Evolutionary conservation across 768 basidiomycete species (phyloP).

Genomic region (Serendipita indica): DNA sequence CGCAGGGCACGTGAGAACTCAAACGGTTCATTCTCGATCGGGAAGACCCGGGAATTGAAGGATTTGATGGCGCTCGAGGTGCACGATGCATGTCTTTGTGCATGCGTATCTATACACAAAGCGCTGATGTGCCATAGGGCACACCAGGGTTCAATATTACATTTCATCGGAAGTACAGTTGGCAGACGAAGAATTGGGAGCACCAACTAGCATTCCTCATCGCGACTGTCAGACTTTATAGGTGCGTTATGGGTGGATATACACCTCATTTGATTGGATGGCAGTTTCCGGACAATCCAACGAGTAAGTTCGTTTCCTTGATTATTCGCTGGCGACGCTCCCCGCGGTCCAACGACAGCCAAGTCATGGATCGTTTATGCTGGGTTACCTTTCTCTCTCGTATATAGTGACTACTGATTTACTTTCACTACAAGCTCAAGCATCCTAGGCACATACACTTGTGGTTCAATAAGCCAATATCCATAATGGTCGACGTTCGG

Average conservation of each 20-base stretch:
- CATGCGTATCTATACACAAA: background rate
- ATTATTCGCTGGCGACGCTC: no score
- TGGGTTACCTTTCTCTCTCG: no score
- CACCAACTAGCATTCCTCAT: constrained; percentile 67
- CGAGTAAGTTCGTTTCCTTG: constrained; percentile 10
- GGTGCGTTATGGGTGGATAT: constrained; percentile 21
- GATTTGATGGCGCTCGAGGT: constrained; percentile 76
- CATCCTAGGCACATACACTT: no score
- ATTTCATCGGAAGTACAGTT: constrained; percentile 76
- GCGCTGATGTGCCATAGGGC: constrained; percentile 31
- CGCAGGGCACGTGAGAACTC: constrained; percentile 96
- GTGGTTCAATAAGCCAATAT: no score
- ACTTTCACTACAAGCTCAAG: no score
- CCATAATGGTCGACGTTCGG: no score
- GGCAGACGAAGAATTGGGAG: constrained; percentile 61
- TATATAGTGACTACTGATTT: no score
- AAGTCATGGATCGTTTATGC: no score
- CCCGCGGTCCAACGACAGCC: no score
- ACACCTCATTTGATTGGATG: constrained; percentile 20
- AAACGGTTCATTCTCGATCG: constrained; percentile 89
- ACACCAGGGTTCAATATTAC: constrained; percentile 55
- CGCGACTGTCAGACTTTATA: constrained; percentile 37
- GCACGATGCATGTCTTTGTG: constrained; percentile 37
- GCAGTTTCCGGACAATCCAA: constrained; percentile 8
- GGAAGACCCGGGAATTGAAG: constrained; percentile 83